Conservation (phyloP, 2,329 filamentous ascomycete species). For the Rutstroemia sp. region DNA sequence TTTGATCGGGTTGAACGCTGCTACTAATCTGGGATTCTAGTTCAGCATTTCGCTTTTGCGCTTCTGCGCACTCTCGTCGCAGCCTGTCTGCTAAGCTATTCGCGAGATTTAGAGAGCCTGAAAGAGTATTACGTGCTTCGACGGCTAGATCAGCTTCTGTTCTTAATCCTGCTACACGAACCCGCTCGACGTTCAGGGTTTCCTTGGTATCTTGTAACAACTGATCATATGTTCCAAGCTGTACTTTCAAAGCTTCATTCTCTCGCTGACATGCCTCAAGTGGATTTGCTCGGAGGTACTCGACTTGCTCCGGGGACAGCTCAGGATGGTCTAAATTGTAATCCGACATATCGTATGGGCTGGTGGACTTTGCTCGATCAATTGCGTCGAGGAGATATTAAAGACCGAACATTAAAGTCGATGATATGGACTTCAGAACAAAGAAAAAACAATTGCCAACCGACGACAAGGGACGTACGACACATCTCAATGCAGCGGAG, state of each 20-base stretch:
- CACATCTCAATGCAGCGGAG: too few species aligned
- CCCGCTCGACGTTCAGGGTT: neutral
- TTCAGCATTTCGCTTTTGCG: neutral
- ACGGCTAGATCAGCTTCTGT: neutral
- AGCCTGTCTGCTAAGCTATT: neutral
- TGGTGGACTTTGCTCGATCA: neutral
- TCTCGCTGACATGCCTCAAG: slow-evolving; percentile 6
- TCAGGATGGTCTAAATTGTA: slow-evolving; percentile 1
- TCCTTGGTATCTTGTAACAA: neutral
- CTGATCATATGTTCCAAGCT: neutral
- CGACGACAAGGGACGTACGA: too few species aligned
- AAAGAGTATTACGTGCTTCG: neutral
- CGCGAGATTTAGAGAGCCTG: neutral
- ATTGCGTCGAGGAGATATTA: neutral
- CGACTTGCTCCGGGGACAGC: neutral
- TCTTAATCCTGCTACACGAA: neutral
- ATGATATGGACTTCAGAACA: too few species aligned
- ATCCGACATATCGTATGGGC: neutral
- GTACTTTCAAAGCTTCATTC: neutral
- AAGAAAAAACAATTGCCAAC: too few species aligned
- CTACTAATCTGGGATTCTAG: neutral
- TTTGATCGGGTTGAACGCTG: neutral
- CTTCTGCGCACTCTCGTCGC: neutral
- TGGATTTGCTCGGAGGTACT: neutral
- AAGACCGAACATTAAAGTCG: too few species aligned